phyloP scores from a whole-genome alignment of 2,329 filamentous ascomycete species.

The Beauveria asiatica region DNA sequence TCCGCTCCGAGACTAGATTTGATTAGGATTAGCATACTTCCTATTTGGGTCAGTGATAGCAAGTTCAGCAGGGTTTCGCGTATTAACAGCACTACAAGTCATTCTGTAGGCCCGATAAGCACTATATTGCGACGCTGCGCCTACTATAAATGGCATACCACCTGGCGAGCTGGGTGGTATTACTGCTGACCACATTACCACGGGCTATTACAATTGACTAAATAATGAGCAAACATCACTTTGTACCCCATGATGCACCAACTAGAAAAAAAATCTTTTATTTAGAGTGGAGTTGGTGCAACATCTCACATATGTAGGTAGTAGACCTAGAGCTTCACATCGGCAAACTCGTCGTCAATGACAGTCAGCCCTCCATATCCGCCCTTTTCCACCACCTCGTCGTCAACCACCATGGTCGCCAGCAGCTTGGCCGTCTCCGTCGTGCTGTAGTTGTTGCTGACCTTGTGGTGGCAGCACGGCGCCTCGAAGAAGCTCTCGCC shows the following conservation, averaged over 20 bases:
- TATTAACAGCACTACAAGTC: background rate
- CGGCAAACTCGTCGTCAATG: conserved; percentile 15
- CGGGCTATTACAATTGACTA: too few relatives aligned
- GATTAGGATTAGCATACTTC: too few relatives aligned
- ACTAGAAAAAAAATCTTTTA: background rate
- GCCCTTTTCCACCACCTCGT: conserved; percentile 14
- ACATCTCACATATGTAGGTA: background rate
- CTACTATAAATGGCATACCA: too few relatives aligned
- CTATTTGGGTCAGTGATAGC: background rate
- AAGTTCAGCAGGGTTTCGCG: background rate
- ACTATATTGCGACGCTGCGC: too few relatives aligned
- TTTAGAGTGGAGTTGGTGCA: background rate
- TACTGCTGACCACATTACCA: too few relatives aligned
- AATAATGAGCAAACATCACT: too few relatives aligned
- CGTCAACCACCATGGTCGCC: conserved; percentile 15
- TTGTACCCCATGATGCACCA: background rate
- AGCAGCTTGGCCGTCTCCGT: conserved; percentile 11
- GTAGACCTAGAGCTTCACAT: conserved; percentile 7
- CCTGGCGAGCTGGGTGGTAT: too few relatives aligned
- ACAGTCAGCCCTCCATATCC: conserved; percentile 14
- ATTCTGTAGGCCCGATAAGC: background rate
- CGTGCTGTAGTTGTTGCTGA: conserved; percentile 16
- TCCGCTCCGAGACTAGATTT: too few relatives aligned
- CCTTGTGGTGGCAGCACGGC: conserved; percentile 17
- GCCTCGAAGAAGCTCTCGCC: conserved; percentile 18